phyloP scores from a whole-genome alignment of 2,329 filamentous ascomycete species.

The Nemania sp. region DNA sequence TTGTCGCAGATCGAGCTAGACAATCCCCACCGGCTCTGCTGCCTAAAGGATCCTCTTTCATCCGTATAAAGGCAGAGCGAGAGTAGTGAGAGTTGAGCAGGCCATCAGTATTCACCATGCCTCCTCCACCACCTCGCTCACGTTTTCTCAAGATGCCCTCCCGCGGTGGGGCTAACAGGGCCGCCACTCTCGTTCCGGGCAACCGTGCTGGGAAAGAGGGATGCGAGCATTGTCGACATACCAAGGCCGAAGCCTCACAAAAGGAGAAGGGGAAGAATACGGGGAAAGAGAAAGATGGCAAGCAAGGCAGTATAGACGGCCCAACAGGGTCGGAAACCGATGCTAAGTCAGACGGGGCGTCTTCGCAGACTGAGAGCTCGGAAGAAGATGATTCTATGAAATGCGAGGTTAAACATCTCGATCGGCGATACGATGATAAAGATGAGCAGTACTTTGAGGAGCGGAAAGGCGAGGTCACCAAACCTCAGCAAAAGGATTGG shows the following conservation, averaged over 20 bases:
- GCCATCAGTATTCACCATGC: background rate
- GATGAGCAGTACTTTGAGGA: slow-evolving; percentile 48
- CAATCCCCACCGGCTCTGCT: background rate
- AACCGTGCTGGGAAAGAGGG: background rate
- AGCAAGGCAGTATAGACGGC: background rate
- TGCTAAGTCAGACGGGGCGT: background rate
- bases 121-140: background rate
- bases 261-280: background rate
- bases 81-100: background rate
- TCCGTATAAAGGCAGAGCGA: slow-evolving; percentile 2
- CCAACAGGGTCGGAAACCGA: slow-evolving; percentile 11
- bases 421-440: slow-evolving; percentile 45
- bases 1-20: background rate
- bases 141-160: background rate
- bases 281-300: background rate
- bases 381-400: slow-evolving; percentile 43
- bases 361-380: slow-evolving; percentile 6
- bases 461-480: slow-evolving; percentile 43
- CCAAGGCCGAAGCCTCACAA: background rate
- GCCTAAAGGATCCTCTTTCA: background rate
- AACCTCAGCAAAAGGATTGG: slow-evolving; percentile 47
- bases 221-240: slow-evolving; percentile 5
- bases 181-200: background rate
- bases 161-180: background rate
- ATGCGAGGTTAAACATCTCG: slow-evolving; percentile 49